Evolutionary conservation across 805 yeast species (phyloP).

Genomic region (Sugiyamaella smithiae): DNA sequence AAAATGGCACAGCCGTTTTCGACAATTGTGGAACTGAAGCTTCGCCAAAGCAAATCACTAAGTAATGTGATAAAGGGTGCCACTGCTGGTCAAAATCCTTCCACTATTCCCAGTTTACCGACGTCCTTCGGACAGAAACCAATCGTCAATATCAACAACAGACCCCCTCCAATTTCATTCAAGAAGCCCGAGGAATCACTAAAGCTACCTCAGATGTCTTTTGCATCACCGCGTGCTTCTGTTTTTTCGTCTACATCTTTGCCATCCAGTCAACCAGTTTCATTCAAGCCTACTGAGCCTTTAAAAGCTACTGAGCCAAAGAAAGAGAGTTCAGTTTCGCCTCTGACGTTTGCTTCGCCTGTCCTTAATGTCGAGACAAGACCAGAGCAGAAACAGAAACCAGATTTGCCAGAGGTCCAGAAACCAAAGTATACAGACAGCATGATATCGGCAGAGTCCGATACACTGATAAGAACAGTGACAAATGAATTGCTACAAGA

Average conservation of each 20-base stretch:
- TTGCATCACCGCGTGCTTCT: too few species aligned
- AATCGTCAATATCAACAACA: too few species aligned
- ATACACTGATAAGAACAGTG: constrained; percentile 15
- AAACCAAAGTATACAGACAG: constrained; percentile 9
- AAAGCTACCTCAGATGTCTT: too few species aligned
- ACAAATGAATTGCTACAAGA: constrained; percentile 4
- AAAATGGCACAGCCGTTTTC: constrained; percentile 51
- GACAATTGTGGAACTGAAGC: constrained; percentile 37
- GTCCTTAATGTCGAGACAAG: not conserved
- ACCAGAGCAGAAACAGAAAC: not conserved
- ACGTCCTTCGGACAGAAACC: too few species aligned
- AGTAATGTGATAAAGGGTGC: constrained; percentile 24
- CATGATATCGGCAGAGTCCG: constrained; percentile 18
- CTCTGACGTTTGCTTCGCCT: not conserved
- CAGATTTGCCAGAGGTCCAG: not conserved
- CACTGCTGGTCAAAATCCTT: too few species aligned
- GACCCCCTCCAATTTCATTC: too few species aligned
- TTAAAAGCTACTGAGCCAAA: too few species aligned
- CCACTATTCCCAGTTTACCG: too few species aligned
- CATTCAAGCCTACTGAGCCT: too few species aligned
- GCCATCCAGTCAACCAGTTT: too few species aligned
- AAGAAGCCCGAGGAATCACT: too few species aligned
- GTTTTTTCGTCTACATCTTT: too few species aligned
- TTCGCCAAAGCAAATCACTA: not conserved
- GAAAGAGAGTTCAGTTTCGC: not conserved